phyloP scores from a whole-genome alignment of 148 eudicot genomes.

The Bassia scoparia region DNA sequence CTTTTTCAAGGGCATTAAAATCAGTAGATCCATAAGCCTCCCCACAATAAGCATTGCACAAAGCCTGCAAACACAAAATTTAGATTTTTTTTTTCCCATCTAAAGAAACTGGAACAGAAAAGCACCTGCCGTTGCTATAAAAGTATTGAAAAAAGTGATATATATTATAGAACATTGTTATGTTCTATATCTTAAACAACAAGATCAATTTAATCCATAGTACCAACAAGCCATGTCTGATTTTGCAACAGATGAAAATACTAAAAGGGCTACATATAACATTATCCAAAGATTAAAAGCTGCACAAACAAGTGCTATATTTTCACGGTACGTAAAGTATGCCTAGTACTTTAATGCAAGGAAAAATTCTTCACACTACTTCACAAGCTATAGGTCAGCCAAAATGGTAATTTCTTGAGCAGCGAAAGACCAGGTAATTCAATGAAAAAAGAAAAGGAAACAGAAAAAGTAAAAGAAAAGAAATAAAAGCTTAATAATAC shows the following conservation, averaged over 20 bases:
- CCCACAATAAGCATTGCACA: slow-evolving; percentile 84
- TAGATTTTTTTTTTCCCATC: not conserved
- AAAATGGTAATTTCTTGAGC: not conserved
- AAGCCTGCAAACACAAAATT: slow-evolving; percentile 45
- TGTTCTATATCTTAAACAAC: not conserved
- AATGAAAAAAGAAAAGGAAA: not conserved
- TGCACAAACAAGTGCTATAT: not conserved
- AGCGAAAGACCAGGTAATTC: not conserved
- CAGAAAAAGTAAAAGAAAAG: not conserved
- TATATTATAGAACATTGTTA: not conserved
- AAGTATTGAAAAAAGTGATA: not conserved
- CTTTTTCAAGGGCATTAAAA: slow-evolving; percentile 61
- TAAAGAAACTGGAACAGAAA: slow-evolving; percentile 6
- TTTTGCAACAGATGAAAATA: too few relatives aligned
- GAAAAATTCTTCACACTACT: not conserved
- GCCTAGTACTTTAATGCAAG: not conserved
- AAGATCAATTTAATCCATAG: not conserved
- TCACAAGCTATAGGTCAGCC: not conserved
- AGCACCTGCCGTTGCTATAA: not conserved
- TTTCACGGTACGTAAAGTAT: not conserved
- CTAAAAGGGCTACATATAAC: too few relatives aligned
- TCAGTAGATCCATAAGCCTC: slow-evolving; percentile 81
- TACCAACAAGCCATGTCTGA: not conserved
- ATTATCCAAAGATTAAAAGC: too few relatives aligned
- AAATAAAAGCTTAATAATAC: not conserved